These are phyloP conservation scores for Podila horticola DNA, from an alignment of 192 early-diverging fungal species.

Conservation along the genomic window DNA sequence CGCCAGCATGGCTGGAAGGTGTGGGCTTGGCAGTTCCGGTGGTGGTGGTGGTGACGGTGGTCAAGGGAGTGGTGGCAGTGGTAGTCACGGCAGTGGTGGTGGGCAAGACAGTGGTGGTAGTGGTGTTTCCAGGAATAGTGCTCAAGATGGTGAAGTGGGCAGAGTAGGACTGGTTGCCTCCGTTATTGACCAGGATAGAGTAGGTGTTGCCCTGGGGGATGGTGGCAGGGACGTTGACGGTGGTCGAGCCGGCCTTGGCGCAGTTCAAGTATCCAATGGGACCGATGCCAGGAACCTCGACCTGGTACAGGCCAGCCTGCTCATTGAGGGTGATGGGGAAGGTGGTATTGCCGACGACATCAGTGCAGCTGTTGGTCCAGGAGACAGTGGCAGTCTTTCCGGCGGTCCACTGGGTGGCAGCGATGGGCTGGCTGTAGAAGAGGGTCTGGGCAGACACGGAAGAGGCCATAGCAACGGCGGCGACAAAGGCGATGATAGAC, in stretches of 20 bases:
- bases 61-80: not conserved
- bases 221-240: constrained; percentile 21
- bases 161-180: constrained; percentile 24
- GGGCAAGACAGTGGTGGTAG: not conserved
- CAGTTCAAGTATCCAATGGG: constrained; percentile 33
- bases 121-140: constrained; percentile 7
- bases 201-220: constrained; percentile 22
- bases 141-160: constrained; percentile 29
- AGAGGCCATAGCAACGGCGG: constrained; percentile 29
- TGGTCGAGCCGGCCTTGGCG: constrained; percentile 18
- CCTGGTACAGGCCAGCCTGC: constrained; percentile 17
- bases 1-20: not conserved
- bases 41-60: not conserved
- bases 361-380: constrained; percentile 21
- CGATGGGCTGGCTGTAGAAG: constrained; percentile 16
- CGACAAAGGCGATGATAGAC: constrained; percentile 2
- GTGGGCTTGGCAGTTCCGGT: not conserved
- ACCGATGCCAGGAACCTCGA: constrained; percentile 7
- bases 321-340: constrained; percentile 27
- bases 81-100: not conserved
- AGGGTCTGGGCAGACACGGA: constrained; percentile 22
- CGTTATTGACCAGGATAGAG: constrained; percentile 32
- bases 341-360: constrained; percentile 23
- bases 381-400: constrained; percentile 17
- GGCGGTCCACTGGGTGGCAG: constrained; percentile 19